Evolutionary conservation across 345 rosid genomes (phyloP).

Genomic region (Camelina laxa): DNA sequence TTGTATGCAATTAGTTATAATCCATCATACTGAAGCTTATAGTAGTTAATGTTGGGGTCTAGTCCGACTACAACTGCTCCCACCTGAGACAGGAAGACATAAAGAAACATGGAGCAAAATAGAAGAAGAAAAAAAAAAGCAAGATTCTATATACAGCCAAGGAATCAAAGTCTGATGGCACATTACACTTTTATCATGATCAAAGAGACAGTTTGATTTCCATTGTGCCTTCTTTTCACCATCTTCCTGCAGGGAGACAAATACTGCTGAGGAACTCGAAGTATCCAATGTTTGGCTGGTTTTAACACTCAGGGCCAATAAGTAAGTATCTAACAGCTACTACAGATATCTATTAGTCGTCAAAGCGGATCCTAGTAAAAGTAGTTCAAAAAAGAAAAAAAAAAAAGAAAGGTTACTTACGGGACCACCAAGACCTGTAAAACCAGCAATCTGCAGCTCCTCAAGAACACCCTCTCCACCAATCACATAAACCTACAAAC

Average conservation of each 20-base stretch:
- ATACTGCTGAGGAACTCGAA: constrained; percentile 1
- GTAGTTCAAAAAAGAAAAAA: neutral
- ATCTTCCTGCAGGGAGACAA: constrained; percentile 69
- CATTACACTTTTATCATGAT: constrained; percentile 80
- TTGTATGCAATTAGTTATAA: constrained; percentile 21
- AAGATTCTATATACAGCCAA: constrained; percentile 19
- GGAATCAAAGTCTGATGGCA: constrained; percentile 32
- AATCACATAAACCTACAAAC: constrained; percentile 74
- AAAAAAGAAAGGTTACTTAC: constrained; percentile 49
- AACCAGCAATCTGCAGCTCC: constrained; percentile 78
- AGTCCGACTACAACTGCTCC: constrained; percentile 96
- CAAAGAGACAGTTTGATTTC: constrained; percentile 64
- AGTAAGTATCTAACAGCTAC: constrained; percentile 10
- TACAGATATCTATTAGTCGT: constrained; percentile 17
- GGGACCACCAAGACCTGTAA: constrained; percentile 84
- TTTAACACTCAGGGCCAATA: constrained; percentile 4
- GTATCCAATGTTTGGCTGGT: neutral
- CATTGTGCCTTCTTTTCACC: constrained; percentile 63
- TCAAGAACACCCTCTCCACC: constrained; percentile 84
- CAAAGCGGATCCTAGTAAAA: neutral
- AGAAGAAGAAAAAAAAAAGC: constrained; percentile 7
- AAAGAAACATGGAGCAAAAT: constrained; percentile 21
- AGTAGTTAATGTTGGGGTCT: constrained; percentile 81
- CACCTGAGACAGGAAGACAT: constrained; percentile 56
- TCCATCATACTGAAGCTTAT: constrained; percentile 87